These are phyloP conservation scores for Fragaria iinumae DNA, from an alignment of 306 rosid genomes.

Conservation along the genomic window DNA sequence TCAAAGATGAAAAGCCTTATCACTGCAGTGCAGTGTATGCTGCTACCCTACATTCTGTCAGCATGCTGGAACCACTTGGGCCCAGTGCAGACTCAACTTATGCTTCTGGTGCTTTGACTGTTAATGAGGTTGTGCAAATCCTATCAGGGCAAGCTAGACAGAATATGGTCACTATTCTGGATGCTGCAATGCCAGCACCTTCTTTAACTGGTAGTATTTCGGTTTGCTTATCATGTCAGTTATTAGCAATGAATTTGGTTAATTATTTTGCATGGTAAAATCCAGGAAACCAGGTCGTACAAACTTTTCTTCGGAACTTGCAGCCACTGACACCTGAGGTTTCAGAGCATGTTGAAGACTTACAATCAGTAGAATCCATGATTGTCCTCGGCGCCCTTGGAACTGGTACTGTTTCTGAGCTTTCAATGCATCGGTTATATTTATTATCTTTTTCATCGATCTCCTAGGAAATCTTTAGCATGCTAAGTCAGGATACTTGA, in stretches of 20 bases:
- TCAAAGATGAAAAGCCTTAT: conserved; percentile 65
- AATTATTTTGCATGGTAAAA: conserved; percentile 31
- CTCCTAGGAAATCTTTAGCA: background rate
- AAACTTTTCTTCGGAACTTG: conserved; percentile 48
- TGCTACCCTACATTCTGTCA: conserved; percentile 70
- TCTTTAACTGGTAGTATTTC: conserved; percentile 52
- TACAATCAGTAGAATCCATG: conserved; percentile 56
- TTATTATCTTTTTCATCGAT: background rate
- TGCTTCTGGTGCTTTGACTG: conserved; percentile 63
- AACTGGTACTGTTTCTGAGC: conserved; percentile 46
- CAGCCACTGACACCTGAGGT: conserved; percentile 74
- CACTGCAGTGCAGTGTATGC: conserved; percentile 87
- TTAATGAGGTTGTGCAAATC: conserved; percentile 65
- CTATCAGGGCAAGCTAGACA: conserved; percentile 72
- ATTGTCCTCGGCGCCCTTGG: conserved; percentile 71
- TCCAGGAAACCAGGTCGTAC: conserved; percentile 46
- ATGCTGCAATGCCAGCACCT: conserved; percentile 87
- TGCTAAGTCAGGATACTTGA: background rate
- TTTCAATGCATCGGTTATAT: background rate
- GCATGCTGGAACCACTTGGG: conserved; percentile 71
- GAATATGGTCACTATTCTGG: conserved; percentile 73
- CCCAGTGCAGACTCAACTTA: conserved; percentile 53
- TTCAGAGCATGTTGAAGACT: conserved; percentile 55
- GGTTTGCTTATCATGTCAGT: conserved; percentile 8
- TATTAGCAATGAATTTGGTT: conserved; percentile 29